A percentile compares a stretch with the other conserved stretches of the same genome.
Conservation (phyloP, 2,329 filamentous ascomycete species). For the Ambrosiella cleistominuta region DNA sequence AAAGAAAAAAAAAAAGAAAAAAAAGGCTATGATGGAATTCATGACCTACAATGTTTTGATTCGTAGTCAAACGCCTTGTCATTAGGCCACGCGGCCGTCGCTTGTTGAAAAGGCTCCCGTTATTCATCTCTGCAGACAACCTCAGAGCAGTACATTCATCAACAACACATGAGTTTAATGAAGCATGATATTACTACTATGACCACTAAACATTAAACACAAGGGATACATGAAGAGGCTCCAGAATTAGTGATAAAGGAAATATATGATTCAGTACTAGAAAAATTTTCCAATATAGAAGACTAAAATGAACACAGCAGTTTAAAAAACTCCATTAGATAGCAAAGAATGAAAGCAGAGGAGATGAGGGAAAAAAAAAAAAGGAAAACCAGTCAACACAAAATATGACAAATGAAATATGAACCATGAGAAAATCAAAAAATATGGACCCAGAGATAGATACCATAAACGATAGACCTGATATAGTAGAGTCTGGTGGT, state of each 20-base stretch:
- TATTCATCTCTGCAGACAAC: too few species aligned
- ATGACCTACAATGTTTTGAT: conserved; percentile 11
- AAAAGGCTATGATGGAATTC: conserved; percentile 9
- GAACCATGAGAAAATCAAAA: background rate
- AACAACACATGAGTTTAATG: too few species aligned
- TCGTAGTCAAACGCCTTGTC: conserved; percentile 12
- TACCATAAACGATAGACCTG: background rate
- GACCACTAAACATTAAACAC: background rate
- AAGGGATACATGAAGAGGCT: background rate
- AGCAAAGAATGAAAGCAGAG: background rate
- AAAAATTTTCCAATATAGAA: background rate
- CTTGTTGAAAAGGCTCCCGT: too few species aligned
- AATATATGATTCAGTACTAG: background rate
- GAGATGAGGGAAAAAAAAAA: background rate
- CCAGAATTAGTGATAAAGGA: background rate
- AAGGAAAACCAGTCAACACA: background rate
- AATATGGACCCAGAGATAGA: background rate
- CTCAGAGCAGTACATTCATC: too few species aligned
- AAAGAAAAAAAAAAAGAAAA: background rate
- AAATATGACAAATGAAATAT: conserved; percentile 1
- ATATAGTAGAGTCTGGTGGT: background rate
- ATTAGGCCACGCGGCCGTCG: conserved; percentile 10
- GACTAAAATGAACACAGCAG: background rate
- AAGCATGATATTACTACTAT: too few species aligned
- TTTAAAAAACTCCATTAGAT: background rate